Evolutionary conservation across 192 early-diverging fungal species (phyloP).

Genomic region (Geosiphon pyriformis): DNA sequence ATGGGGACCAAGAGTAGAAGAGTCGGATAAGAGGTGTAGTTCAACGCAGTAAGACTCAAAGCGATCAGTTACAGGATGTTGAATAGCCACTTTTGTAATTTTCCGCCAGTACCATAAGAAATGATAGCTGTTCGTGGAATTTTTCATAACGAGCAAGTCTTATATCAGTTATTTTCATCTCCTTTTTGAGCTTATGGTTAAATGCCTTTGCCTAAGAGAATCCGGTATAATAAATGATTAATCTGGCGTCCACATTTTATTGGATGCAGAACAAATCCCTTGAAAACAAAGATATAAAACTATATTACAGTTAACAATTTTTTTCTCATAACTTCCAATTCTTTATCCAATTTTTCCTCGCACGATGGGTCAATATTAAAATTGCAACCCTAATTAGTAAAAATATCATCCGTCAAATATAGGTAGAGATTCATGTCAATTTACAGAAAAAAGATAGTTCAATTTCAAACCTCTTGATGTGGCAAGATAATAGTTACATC

Average conservation of each 20-base stretch:
- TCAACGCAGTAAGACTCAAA: too few relatives aligned
- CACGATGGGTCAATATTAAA: conserved; percentile 26
- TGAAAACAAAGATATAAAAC: not conserved
- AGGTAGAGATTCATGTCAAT: not conserved
- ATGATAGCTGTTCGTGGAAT: not conserved
- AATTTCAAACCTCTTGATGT: conserved; percentile 44
- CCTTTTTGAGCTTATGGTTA: conserved; percentile 35
- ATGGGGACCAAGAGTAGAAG: not conserved
- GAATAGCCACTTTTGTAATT: not conserved
- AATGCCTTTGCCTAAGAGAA: conserved; percentile 33
- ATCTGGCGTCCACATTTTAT: not conserved
- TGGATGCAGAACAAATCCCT: too few relatives aligned
- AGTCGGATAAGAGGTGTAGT: not conserved
- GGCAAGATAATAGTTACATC: conserved; percentile 48
- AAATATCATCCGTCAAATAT: not conserved
- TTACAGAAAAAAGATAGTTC: not conserved
- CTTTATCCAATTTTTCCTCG: conserved; percentile 35
- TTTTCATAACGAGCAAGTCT: conserved; percentile 22
- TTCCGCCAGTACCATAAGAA: not conserved
- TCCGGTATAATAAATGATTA: not conserved
- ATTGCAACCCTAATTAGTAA: conserved; percentile 26
- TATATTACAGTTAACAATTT: conserved; percentile 38
- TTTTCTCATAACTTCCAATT: conserved; percentile 35
- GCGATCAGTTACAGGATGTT: too few relatives aligned
- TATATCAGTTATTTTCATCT: conserved; percentile 26